Percentiles rank a stretch among this genome's conserved stretches.
phyloP scores from a whole-genome alignment of 2,329 filamentous ascomycete species.

The Orbilia javanica region DNA sequence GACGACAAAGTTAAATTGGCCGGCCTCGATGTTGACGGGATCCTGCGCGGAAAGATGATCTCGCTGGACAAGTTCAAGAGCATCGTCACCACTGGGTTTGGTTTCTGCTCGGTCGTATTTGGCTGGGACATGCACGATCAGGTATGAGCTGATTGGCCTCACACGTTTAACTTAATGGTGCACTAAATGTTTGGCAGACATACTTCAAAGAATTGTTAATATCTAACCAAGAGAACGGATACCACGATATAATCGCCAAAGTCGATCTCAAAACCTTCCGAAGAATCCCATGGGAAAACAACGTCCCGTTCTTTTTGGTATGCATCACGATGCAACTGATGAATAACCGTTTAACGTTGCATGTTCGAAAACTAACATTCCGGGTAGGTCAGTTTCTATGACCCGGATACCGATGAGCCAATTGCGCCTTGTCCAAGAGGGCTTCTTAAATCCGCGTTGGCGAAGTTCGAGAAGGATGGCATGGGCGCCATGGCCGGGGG shows the following conservation, averaged over 20 bases:
- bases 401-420: constrained; percentile 79
- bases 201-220: constrained; percentile 87
- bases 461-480: constrained; percentile 76
- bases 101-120: constrained; percentile 94
- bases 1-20: constrained; percentile 89
- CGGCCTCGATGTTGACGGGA: constrained; percentile 87
- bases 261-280: constrained; percentile 83
- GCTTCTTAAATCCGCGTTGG: constrained; percentile 76
- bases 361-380: not conserved
- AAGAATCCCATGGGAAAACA: constrained; percentile 85
- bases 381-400: constrained; percentile 76
- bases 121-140: constrained; percentile 98
- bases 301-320: constrained; percentile 62
- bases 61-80: constrained; percentile 93
- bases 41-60: constrained; percentile 86
- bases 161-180: not conserved
- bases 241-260: constrained; percentile 84
- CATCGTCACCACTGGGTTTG: constrained; percentile 83
- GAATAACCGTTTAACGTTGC: not conserved
- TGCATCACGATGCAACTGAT: not conserved
- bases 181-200: constrained; percentile 68
- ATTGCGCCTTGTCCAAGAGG: constrained; percentile 84
- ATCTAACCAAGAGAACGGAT: constrained; percentile 91
- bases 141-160: not conserved
- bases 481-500: constrained; percentile 90